Conservation (phyloP, 768 basidiomycete genomes). For the Pisolithus sp. region DNA sequence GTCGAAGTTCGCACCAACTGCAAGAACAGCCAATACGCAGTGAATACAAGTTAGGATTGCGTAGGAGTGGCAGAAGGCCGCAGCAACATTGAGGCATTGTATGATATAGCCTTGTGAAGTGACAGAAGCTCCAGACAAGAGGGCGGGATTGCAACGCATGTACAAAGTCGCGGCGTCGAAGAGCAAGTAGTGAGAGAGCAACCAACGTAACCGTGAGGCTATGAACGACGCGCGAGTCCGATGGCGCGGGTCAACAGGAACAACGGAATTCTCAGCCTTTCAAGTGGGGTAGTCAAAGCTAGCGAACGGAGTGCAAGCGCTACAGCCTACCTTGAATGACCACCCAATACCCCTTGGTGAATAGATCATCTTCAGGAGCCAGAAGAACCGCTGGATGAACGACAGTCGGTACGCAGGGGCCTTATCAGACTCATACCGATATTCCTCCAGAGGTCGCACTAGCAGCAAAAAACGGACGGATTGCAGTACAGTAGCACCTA, state of each 20-base stretch:
- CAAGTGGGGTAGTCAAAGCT: background rate
- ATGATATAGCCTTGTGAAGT: background rate
- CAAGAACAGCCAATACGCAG: background rate
- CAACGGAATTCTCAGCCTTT: background rate
- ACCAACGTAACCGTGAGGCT: background rate
- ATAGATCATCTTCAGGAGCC: background rate
- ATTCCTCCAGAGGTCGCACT: background rate
- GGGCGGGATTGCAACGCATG: background rate
- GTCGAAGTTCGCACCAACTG: background rate
- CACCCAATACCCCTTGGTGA: slow-evolving; percentile 4
- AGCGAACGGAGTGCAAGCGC: background rate
- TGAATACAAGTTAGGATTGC: background rate
- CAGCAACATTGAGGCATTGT: background rate
- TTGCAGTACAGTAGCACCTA: background rate
- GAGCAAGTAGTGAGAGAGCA: background rate
- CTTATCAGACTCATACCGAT: background rate
- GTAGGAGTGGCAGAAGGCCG: background rate
- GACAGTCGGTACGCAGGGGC: background rate
- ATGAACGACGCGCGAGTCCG: slow-evolving; percentile 1
- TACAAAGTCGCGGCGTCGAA: slow-evolving; percentile 1
- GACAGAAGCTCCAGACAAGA: background rate
- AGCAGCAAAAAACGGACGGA: slow-evolving; percentile 1
- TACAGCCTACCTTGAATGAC: background rate
- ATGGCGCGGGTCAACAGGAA: background rate
- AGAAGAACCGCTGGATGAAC: slow-evolving; percentile 1